Evolutionary conservation across 495 filamentous ascomycete species (phyloP), one percentile per base, ranked within the genome.

Genomic region (Cercophora samala): DNA sequence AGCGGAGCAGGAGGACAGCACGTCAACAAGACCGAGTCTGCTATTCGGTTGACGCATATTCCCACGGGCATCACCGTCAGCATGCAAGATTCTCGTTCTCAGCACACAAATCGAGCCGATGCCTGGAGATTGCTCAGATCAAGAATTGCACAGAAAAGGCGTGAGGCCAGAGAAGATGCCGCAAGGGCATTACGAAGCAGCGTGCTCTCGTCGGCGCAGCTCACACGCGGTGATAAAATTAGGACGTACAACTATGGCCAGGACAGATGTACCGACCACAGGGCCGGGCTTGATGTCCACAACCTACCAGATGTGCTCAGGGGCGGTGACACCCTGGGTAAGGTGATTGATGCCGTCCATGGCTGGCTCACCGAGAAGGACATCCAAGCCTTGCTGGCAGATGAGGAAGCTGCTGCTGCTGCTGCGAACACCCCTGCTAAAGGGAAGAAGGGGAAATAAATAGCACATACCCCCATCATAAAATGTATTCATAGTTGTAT

Each of bases 1-100:
- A 82, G 90, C 60, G 95, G 95, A 29, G 93, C 95, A 2, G 95
- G 95, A 19, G 95, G 95, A 5, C 95, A 99, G 80, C 96, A 98
- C 75, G 95, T 99, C 74, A 99, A 99, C 77, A 97, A 91, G 69
- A 99, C 95, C 1, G 96, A 98, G 77, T 97, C 93, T 42, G 95
- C 95, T 19, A 91, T 99, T 68, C 89, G 95, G 19, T 82, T 99
- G 64, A 97, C 93, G 13, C 96, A 99, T 84, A 83, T 92, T 15
- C 96, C 95, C 11, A 97, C 93, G 0, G 88, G 87, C 46, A 92
- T 87, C 8, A 86, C 91, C 25, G 93, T 97, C 13, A 88, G 88
- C 55, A 97, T 97, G 81, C 95, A 99, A 74, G 95, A 98, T 74
- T 88, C 86, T 42, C 84, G 95, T 66, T 96, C 91, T n/a, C 95